A percentile compares a stretch with the other conserved stretches of the same genome.
Conservation (phyloP, 2,329 filamentous ascomycete genomes). For the Ceratocystis eucalypticola region DNA sequence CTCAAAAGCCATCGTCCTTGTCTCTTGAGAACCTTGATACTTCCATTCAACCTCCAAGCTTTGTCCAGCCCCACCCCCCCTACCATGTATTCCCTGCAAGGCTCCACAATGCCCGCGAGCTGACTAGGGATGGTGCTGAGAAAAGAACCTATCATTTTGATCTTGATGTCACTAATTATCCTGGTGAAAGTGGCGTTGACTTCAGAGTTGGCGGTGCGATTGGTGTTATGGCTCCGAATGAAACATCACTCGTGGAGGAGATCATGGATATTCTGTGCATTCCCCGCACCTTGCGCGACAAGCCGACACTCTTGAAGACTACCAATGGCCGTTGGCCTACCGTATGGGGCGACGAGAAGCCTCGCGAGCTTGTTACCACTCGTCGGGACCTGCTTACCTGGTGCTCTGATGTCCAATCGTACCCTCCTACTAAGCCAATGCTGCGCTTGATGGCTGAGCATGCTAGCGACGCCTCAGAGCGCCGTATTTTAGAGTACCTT, state of each 20-base stretch:
- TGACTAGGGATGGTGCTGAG: conserved; percentile 79
- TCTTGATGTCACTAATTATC: conserved; percentile 90
- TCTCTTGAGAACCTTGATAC: conserved; percentile 37
- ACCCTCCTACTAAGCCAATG: conserved; percentile 76
- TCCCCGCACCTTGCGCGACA: conserved; percentile 70
- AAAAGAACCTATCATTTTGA: conserved; percentile 98
- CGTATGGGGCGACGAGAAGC: conserved; percentile 85
- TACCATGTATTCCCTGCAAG: conserved; percentile 86
- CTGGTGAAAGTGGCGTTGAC: conserved; percentile 67
- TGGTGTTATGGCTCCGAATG: conserved; percentile 82
- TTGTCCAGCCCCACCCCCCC: conserved; percentile 87
- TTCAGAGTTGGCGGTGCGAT: conserved; percentile 96
- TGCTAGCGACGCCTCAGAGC: conserved; percentile 65
- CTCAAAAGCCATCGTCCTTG: conserved; percentile 25
- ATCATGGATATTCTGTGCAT: conserved; percentile 71
- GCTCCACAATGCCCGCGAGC: conserved; percentile 68
- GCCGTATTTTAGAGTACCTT: conserved; percentile 75
- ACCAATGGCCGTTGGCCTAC: conserved; percentile 81
- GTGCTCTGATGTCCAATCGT: conserved; percentile 89
- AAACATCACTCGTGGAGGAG: conserved; percentile 61
- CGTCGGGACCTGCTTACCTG: conserved; percentile 85
- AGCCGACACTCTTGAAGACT: conserved; percentile 67
- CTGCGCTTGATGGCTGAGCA: conserved; percentile 78
- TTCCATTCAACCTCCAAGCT: conserved; percentile 62
- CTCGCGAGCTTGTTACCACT: conserved; percentile 78